A percentile compares a stretch with the other conserved stretches of the same genome.
These are phyloP conservation scores for Kockiozyma suomiensis DNA, from an alignment of 805 yeast species.

Conservation along the genomic window DNA sequence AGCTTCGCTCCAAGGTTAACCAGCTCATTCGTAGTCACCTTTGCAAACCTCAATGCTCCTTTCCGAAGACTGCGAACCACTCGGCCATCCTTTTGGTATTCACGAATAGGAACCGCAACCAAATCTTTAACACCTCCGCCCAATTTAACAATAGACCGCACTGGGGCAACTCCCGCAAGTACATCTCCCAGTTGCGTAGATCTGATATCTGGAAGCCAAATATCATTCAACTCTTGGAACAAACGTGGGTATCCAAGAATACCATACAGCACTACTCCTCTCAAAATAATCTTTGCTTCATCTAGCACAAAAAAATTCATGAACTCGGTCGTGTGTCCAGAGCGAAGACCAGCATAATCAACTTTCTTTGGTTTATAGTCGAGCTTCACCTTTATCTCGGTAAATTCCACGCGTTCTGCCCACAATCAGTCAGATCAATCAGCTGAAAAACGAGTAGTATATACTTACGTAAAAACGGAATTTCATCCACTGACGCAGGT, in stretches of 20 bases:
- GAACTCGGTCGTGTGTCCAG: conserved; percentile 85
- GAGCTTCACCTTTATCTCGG: conserved; percentile 59
- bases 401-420: conserved; percentile 56
- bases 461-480: conserved; percentile 33
- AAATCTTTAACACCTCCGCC: conserved; percentile 78
- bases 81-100: conserved; percentile 73
- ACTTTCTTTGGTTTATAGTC: conserved; percentile 92
- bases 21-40: conserved; percentile 76
- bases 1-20: conserved; percentile 79
- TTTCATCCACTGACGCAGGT: conserved; percentile 28
- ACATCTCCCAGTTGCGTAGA: conserved; percentile 80
- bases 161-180: conserved; percentile 80
- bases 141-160: conserved; percentile 72
- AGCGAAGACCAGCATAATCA: conserved; percentile 78
- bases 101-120: conserved; percentile 71
- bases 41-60: conserved; percentile 73
- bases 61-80: conserved; percentile 69
- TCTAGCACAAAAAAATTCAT: conserved; percentile 87
- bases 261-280: conserved; percentile 69
- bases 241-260: conserved; percentile 70
- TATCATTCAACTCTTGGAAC: conserved; percentile 56
- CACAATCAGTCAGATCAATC: neutral
- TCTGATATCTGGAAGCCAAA: conserved; percentile 88
- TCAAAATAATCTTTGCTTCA: conserved; percentile 73
- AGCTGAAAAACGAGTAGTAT: neutral